These are phyloP conservation scores for Poa pratensis DNA, from an alignment of 176 grass and related monocot species.

Conservation along the genomic window DNA sequence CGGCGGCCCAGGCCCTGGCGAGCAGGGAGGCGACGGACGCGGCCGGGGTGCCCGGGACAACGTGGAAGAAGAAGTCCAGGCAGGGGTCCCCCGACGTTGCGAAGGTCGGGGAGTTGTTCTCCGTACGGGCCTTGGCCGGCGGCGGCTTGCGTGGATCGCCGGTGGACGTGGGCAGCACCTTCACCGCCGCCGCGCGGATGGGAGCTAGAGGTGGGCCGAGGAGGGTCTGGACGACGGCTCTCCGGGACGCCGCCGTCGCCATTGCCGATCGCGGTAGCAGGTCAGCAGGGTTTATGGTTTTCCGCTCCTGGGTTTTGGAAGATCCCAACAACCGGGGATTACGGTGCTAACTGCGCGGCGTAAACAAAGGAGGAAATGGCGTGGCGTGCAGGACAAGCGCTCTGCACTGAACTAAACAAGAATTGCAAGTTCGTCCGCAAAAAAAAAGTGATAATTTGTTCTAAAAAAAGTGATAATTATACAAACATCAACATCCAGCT, in stretches of 20 bases:
- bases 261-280: background rate
- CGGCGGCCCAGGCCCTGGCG: conserved; percentile 45
- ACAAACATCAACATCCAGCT: background rate
- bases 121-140: conserved; percentile 40
- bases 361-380: background rate
- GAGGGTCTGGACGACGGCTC: conserved; percentile 19
- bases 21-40: conserved; percentile 35
- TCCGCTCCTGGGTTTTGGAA: background rate
- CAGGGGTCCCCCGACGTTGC: conserved; percentile 53
- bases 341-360: background rate
- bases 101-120: conserved; percentile 58
- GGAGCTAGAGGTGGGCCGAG: conserved; percentile 38
- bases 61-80: conserved; percentile 81
- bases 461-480: no score
- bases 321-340: background rate
- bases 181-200: background rate
- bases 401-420: background rate
- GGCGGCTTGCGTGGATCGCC: background rate
- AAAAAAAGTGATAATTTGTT: no score
- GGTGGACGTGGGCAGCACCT: background rate
- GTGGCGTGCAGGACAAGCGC: background rate
- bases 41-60: conserved; percentile 42
- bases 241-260: background rate
- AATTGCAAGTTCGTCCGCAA: background rate
- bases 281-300: background rate